A percentile compares a stretch with the other conserved stretches of the same genome.
Evolutionary conservation across 2,329 filamentous ascomycete genomes (phyloP).

Genomic region (Aspergillus pseudonomiae): DNA sequence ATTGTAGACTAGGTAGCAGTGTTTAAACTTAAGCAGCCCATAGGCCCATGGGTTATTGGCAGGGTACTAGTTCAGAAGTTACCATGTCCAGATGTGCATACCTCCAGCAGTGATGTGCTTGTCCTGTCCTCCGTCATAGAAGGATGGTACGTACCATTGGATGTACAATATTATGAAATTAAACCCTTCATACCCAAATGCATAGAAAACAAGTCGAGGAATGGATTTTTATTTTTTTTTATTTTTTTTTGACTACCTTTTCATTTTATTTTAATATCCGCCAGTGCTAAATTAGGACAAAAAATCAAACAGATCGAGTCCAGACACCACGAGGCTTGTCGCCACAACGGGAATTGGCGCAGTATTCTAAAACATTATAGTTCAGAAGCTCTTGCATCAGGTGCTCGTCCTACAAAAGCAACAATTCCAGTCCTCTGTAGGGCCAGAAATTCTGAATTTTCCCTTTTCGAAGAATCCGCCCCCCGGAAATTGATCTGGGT

Average conservation of each 20-base stretch:
- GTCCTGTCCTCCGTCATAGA: too few relatives aligned
- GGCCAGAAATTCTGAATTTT: not conserved
- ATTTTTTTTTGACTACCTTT: not conserved
- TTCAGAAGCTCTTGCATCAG: conserved; percentile 1
- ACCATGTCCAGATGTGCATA: not conserved
- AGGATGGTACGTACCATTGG: not conserved
- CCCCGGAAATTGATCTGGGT: not conserved
- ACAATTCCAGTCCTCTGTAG: not conserved
- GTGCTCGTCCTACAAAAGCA: conserved; percentile 4
- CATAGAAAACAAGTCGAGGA: not conserved
- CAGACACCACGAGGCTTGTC: conserved; percentile 6
- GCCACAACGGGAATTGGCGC: not conserved
- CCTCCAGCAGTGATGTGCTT: not conserved
- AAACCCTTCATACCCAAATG: not conserved
- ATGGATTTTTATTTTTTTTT: not conserved
- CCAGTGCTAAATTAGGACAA: not conserved
- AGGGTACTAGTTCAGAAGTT: not conserved
- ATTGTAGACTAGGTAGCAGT: not conserved
- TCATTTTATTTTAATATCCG: not conserved
- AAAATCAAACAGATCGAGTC: not conserved
- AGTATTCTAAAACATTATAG: not conserved
- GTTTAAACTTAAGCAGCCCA: conserved; percentile 3
- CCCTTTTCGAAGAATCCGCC: not conserved
- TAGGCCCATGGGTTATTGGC: not conserved
- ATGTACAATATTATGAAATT: not conserved